phyloP scores from a whole-genome alignment of 2,329 filamentous ascomycete genomes.

The Dothiorella sarmentorum region DNA sequence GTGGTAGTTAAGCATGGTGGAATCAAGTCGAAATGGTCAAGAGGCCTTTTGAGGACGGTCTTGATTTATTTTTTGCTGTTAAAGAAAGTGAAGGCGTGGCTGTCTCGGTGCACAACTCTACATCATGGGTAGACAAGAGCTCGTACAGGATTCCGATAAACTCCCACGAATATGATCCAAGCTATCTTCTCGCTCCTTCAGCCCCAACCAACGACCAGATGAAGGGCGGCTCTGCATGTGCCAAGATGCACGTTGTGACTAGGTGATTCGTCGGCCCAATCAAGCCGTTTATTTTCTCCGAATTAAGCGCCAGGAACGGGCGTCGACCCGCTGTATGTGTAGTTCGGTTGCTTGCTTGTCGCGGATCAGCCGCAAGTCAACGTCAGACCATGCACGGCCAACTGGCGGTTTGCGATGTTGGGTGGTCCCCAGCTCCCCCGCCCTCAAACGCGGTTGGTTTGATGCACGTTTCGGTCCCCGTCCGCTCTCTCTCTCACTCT shows the following conservation, averaged over 20 bases:
- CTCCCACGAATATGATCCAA: no score
- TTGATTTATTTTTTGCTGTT: no score
- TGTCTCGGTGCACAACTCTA: no score
- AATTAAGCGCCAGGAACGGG: background rate
- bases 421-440: background rate
- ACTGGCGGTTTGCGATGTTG: background rate
- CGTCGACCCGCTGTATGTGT: background rate
- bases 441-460: background rate
- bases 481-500: no score
- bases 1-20: background rate
- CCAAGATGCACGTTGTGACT: background rate
- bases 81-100: no score
- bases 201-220: background rate
- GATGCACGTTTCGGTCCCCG: conserved; percentile 7
- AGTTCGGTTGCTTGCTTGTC: background rate
- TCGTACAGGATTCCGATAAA: no score
- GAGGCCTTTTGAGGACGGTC: background rate
- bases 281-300: background rate
- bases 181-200: no score
- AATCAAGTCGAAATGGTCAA: background rate
- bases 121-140: no score
- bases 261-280: background rate
- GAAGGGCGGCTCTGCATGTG: background rate
- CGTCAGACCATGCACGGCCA: conserved; percentile 5
- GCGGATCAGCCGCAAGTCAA: conserved; percentile 5